Evolutionary conservation across 768 basidiomycete species (phyloP).

Genomic region (Boletus huronensis): DNA sequence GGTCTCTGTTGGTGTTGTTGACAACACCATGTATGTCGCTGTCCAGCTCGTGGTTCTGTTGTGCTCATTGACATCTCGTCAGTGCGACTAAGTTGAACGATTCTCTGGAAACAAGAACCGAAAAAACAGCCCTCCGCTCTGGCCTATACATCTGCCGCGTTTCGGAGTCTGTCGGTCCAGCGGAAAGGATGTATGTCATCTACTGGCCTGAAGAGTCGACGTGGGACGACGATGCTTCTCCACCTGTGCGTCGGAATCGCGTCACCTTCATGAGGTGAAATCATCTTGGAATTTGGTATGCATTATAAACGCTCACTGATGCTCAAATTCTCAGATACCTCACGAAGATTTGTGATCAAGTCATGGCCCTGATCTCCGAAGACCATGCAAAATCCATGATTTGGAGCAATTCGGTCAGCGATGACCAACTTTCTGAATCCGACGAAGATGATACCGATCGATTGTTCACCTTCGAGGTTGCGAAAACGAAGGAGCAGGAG

Average conservation of each 20-base stretch:
- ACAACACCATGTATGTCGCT: slow-evolving; percentile 38
- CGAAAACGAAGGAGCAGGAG: slow-evolving; percentile 55
- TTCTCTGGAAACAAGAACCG: background rate
- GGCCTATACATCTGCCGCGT: slow-evolving; percentile 47
- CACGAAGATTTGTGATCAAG: slow-evolving; percentile 55
- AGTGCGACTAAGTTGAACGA: slow-evolving; percentile 15
- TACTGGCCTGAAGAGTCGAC: slow-evolving; percentile 64
- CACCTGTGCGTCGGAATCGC: slow-evolving; percentile 48
- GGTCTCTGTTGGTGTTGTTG: slow-evolving; percentile 34
- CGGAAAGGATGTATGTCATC: slow-evolving; percentile 41
- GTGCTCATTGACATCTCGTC: background rate
- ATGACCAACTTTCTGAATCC: slow-evolving; percentile 23
- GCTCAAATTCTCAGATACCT: slow-evolving; percentile 42
- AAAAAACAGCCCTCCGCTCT: slow-evolving; percentile 38
- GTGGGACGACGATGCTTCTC: slow-evolving; percentile 50
- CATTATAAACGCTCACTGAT: background rate
- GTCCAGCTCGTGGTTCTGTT: background rate
- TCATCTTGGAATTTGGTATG: background rate
- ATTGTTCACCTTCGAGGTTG: slow-evolving; percentile 53
- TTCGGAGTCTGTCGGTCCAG: background rate
- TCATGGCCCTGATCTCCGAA: slow-evolving; percentile 45
- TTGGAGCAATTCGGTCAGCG: slow-evolving; percentile 36
- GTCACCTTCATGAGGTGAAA: slow-evolving; percentile 58
- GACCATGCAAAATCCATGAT: slow-evolving; percentile 44
- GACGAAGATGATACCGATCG: slow-evolving; percentile 45